Evolutionary conservation across 2,329 filamentous ascomycete genomes (phyloP).

Genomic region (Ophiostoma montium): DNA sequence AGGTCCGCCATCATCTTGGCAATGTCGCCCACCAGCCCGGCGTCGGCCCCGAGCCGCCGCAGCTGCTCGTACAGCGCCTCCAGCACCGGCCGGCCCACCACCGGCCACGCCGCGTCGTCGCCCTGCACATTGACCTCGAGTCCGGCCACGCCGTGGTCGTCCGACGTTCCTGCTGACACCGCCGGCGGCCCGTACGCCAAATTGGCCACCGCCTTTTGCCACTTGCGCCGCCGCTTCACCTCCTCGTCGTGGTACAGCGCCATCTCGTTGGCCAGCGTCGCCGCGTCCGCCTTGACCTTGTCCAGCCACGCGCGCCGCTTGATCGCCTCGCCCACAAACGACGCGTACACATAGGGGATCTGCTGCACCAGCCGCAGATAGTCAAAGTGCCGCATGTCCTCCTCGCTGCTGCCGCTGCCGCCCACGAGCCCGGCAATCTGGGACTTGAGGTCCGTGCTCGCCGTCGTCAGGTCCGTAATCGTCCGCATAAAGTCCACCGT

Average conservation of each 20-base stretch:
- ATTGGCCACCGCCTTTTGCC: slow-evolving; percentile 73
- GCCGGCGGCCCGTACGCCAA: slow-evolving; percentile 48
- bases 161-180: slow-evolving; percentile 21
- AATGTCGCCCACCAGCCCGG: slow-evolving; percentile 55
- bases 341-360: slow-evolving; percentile 79
- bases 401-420: slow-evolving; percentile 51
- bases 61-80: slow-evolving; percentile 57
- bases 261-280: slow-evolving; percentile 82
- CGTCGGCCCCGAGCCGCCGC: slow-evolving; percentile 49
- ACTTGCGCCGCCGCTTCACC: slow-evolving; percentile 72
- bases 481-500: slow-evolving; percentile 65
- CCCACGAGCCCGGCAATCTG: slow-evolving; percentile 58
- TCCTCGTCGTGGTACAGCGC: slow-evolving; percentile 88
- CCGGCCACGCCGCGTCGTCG: slow-evolving; percentile 69
- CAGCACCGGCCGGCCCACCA: slow-evolving; percentile 60
- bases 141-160: slow-evolving; percentile 56
- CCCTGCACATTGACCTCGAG: slow-evolving; percentile 78
- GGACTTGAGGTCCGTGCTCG: slow-evolving; percentile 56
- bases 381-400: slow-evolving; percentile 69
- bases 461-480: slow-evolving; percentile 66
- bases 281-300: slow-evolving; percentile 77
- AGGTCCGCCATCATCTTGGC: slow-evolving; percentile 65
- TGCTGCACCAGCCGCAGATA: slow-evolving; percentile 67
- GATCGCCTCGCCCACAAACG: slow-evolving; percentile 73
- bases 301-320: slow-evolving; percentile 81